phyloP scores from a whole-genome alignment of 805 yeast genomes.

The Pichia deserticola region DNA sequence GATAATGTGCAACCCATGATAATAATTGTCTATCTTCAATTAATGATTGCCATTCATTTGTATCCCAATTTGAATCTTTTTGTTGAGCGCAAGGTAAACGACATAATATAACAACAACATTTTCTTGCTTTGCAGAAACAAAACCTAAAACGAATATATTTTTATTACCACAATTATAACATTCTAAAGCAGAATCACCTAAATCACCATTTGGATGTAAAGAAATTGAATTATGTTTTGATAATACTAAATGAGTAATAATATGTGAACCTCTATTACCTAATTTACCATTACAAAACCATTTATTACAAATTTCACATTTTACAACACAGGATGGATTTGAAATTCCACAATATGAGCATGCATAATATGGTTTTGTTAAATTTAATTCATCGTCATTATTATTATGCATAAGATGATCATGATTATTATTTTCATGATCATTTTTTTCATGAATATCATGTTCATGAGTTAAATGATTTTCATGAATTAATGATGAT shows the following conservation, averaged over 20 bases:
- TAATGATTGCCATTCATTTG: constrained; percentile 78
- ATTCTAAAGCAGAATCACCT: constrained; percentile 83
- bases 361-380: constrained; percentile 29
- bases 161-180: constrained; percentile 81
- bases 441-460: too few relatives aligned
- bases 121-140: constrained; percentile 79
- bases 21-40: constrained; percentile 73
- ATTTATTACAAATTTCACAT: constrained; percentile 69
- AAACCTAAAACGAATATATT: constrained; percentile 80
- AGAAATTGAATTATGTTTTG: constrained; percentile 67
- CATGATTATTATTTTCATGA: not conserved
- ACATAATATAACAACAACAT: constrained; percentile 80
- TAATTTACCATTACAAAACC: constrained; percentile 82
- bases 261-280: constrained; percentile 60
- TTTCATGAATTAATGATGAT: too few relatives aligned
- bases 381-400: not conserved
- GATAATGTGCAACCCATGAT: constrained; percentile 73
- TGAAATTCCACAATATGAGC: constrained; percentile 70
- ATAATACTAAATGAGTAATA: constrained; percentile 73
- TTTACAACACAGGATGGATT: constrained; percentile 59
- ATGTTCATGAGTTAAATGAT: too few relatives aligned
- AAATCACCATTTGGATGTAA: constrained; percentile 74
- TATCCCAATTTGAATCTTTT: constrained; percentile 78
- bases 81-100: constrained; percentile 81
- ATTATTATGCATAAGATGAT: too few relatives aligned